Percentiles rank a stretch among this genome's conserved stretches.
phyloP scores from a whole-genome alignment of 73 alveolate genomes.

The Paramecium tetraurelia region DNA sequence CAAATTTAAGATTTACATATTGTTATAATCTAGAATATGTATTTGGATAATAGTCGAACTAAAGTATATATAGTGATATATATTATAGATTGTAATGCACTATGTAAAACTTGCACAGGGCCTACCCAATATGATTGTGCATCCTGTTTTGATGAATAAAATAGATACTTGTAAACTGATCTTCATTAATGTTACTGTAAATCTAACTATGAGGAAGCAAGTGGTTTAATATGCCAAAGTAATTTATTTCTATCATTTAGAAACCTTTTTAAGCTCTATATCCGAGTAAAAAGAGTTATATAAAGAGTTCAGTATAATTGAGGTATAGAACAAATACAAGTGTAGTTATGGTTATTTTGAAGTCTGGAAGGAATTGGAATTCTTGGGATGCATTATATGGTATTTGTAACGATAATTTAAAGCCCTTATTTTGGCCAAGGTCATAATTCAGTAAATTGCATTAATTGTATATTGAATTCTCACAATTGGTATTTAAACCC shows the following conservation, averaged over 20 bases:
- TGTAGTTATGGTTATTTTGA: not conserved
- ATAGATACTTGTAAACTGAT: not conserved
- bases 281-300: not conserved
- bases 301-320: not conserved
- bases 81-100: not conserved
- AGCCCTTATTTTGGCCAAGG: not conserved
- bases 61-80: not conserved
- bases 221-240: not conserved
- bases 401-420: not conserved
- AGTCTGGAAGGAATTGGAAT: not conserved
- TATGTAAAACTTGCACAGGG: not conserved
- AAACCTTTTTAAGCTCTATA: not conserved
- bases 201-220: not conserved
- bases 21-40: not conserved
- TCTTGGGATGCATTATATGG: not conserved
- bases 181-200: not conserved
- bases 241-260: not conserved
- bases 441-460: not conserved
- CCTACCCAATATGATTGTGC: not conserved
- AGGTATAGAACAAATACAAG: not conserved
- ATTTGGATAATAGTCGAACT: not conserved
- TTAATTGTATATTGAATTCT: not conserved
- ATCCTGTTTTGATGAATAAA: not conserved
- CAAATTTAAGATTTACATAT: not conserved
- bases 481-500: not conserved